Base-by-base conservation (phyloP, 257 asterid species). In the Ocimum tenuiflorum region DNA sequence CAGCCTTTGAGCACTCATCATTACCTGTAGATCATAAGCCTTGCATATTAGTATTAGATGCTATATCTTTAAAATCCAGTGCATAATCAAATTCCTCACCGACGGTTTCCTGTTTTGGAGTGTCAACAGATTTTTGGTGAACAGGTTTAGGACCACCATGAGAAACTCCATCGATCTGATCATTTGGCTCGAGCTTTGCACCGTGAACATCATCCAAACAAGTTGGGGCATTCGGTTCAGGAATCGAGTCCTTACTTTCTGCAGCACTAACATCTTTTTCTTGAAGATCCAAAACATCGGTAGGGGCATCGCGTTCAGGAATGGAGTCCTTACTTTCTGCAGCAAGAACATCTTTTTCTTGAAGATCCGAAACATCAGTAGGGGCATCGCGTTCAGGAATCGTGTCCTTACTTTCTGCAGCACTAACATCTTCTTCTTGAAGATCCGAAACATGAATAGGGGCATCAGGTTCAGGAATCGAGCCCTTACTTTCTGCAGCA, bases 41-140 rank as follows among this genome's bases (percentile, higher is more conserved):
- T 31, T 72, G 35, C 48, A 45, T 64, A 72, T 73, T 70, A 73
- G 73, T 14, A 50, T 45, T 66, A 27, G 60, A 35, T 55, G 15
- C 63, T 66, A 67, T 80, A 33, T 57, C 75, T 38, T 70, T 74
- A 59, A 78, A 58, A 75, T 71, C 80, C 60, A 80, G 48, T 50
- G 70, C 81, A 41, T 42, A 74, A 66, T 75, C 81, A 52, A 83
- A 70, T 51, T 79, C 82, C 77, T 76, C 72, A 54, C 42, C 85
- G 59, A 38, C 56, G 63, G 68, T 68, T 62, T 84, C 88, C 62
- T 65, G 83, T 24, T 57, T 59, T 55, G 56, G 87, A 74, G 43
- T 41, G 58, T 36, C 79, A 43, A 60, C 39, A 58, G 77, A 56
- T 56, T 67, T 77, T 45, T 60, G 79, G 8, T 41, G 27, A 42